These are phyloP conservation scores for Colletotrichum filicis DNA, from an alignment of 2,329 filamentous ascomycete genomes.

Conservation along the genomic window DNA sequence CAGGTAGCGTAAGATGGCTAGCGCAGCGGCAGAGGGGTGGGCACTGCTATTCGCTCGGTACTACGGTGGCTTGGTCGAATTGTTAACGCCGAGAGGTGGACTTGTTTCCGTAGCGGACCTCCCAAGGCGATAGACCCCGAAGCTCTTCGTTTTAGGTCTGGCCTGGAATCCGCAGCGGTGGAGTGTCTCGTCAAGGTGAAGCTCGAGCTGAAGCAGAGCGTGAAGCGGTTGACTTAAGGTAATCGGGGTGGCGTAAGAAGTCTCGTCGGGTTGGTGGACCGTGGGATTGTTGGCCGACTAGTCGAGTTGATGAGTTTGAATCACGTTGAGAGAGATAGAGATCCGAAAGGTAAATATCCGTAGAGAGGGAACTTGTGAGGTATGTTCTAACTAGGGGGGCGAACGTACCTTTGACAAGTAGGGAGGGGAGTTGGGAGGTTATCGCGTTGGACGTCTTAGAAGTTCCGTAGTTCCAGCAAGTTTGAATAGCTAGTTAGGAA, in stretches of 20 bases:
- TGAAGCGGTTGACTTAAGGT: neutral
- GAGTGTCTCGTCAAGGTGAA: conserved; percentile 12
- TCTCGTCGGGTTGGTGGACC: neutral
- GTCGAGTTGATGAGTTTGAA: neutral
- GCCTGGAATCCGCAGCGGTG: conserved; percentile 17
- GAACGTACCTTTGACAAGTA: neutral
- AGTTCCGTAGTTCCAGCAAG: neutral
- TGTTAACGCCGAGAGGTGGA: conserved; percentile 23
- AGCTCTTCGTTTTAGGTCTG: conserved; percentile 8
- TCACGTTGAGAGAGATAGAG: neutral
- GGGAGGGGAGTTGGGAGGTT: conserved; percentile 3
- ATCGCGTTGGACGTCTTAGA: conserved; percentile 23
- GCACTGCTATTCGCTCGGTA: conserved; percentile 30
- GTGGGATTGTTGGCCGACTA: neutral
- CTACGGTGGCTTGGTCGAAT: conserved; percentile 27
- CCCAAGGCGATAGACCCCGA: conserved; percentile 10
- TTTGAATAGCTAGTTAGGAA: conserved; percentile 1
- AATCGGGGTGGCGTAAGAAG: neutral
- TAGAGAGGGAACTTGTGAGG: neutral
- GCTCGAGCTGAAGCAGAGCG: conserved; percentile 4
- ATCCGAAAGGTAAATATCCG: no score
- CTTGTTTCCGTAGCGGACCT: conserved; percentile 1
- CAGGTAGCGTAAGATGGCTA: conserved; percentile 19
- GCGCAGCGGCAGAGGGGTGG: conserved; percentile 17
- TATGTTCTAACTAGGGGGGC: no score